Conservation (phyloP, 2,329 filamentous ascomycete genomes). For the Erysiphe neolycopersici region DNA sequence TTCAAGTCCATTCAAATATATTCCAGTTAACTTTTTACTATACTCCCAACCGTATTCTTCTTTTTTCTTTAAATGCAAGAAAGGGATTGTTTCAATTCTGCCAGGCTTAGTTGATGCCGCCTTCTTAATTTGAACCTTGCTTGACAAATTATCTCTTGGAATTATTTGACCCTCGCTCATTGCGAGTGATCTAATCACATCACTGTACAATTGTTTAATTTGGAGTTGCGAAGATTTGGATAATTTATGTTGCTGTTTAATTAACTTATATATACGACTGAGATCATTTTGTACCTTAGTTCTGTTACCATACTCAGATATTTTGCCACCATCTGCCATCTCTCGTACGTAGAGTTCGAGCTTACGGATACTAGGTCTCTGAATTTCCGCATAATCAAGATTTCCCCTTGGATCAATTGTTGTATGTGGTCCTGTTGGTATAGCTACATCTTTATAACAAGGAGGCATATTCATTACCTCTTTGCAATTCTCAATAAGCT, state of each 20-base stretch:
- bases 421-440: conserved; percentile 79
- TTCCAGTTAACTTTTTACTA: conserved; percentile 88
- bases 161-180: conserved; percentile 99
- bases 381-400: conserved; percentile 71
- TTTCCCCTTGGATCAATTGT: conserved; percentile 82
- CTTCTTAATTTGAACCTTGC: conserved; percentile 31
- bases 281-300: conserved; percentile 96
- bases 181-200: conserved; percentile 74
- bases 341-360: conserved; percentile 95
- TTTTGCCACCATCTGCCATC: conserved; percentile 96
- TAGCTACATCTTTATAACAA: conserved; percentile 82
- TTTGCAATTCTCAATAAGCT: conserved; percentile 93
- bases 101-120: conserved; percentile 36
- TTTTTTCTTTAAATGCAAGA: conserved; percentile 90
- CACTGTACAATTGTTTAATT: conserved; percentile 84
- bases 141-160: conserved; percentile 45
- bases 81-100: conserved; percentile 92
- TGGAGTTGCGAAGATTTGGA: conserved; percentile 90
- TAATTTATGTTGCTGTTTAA: conserved; percentile 93
- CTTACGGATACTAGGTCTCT: conserved; percentile 74
- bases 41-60: conserved; percentile 92
- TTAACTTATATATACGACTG: conserved; percentile 87
- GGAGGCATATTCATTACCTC: conserved; percentile 65
- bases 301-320: conserved; percentile 93
- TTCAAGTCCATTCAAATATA: conserved; percentile 81